phyloP scores from a whole-genome alignment of 177 flowering plant genomes.

The Vitis hybrid region DNA sequence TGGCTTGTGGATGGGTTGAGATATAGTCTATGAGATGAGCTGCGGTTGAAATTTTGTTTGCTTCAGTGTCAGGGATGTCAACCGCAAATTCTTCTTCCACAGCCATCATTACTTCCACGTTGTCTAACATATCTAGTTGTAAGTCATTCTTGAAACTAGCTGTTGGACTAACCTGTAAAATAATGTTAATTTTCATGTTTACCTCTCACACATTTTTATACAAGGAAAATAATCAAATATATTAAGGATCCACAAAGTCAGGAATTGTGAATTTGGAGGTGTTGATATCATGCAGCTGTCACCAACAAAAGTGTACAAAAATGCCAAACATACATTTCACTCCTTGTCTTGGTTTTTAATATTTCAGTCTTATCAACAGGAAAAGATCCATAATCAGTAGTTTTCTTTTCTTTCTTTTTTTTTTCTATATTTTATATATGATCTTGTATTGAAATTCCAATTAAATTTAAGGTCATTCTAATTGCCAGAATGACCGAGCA shows the following conservation, averaged over 20 bases:
- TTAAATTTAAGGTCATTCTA: too few species aligned
- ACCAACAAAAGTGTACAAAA: too few species aligned
- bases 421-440: too few species aligned
- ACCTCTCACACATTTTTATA: neutral
- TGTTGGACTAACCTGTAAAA: constrained; percentile 23
- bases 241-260: too few species aligned
- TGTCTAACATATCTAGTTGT: constrained; percentile 27
- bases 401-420: too few species aligned
- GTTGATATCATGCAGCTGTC: too few species aligned
- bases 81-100: constrained; percentile 32
- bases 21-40: constrained; percentile 23
- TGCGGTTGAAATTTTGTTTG: constrained; percentile 23
- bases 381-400: too few species aligned
- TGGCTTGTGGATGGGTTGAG: constrained; percentile 28
- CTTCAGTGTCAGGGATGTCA: constrained; percentile 27
- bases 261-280: neutral
- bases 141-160: constrained; percentile 29
- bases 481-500: too few species aligned
- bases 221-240: neutral
- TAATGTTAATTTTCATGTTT: neutral
- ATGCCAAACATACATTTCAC: too few species aligned
- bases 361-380: too few species aligned
- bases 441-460: too few species aligned
- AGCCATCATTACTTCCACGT: constrained; percentile 22
- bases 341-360: too few species aligned